Base-by-base conservation (phyloP, 176 grass and related monocot genomes). In the Saccharum officinarum region DNA sequence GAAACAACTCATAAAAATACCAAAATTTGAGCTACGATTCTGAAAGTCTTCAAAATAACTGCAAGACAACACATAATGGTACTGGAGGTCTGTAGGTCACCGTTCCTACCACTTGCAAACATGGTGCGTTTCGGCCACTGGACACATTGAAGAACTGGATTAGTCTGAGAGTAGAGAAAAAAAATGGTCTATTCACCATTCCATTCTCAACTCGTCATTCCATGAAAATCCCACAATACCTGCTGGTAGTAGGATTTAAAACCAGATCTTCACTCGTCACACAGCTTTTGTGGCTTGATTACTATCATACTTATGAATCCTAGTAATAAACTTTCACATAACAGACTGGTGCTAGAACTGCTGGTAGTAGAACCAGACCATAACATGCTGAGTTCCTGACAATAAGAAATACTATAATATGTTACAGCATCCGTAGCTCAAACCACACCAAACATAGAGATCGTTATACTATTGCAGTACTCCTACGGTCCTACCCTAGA, bases 381-480 rank as follows among this genome's bases (percentile, higher is more conserved):
- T 15, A 82, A 55, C 40, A 77, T 20, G 17, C 50, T 34, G 52
- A 28, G 54, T 59, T 23, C 5, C 55, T 60, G 28, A 30, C 37
- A 38, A 40, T 18, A 25, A 25, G 5, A 80, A 55, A 73, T 33
- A 47, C 31, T 79, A 87, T 22, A 28, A 74, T 80, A 91, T 87
- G 17, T 75, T 80, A 87, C 84, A 76, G 5, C 50, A 61, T 83
- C 38, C 13, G 2, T 79, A 80, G 49, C 49, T 80, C 69, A 46
- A 50, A 72, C 34, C 4, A 31, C 13, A 75, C 59, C 12, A 80
- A 86, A 61, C 80, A 75, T 31, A 83, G 73, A 86, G 80, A 84
- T 84, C 69, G 41, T 91, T 62, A 84, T 77, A 38, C 59, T 77
- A 74, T 63, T 76, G 20, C 84, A 75, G 49, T 60, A 61, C 68